A percentile compares a stretch with the other conserved stretches of the same genome.
Conservation (phyloP, 345 rosid genomes). For the Corymbia maculata region DNA sequence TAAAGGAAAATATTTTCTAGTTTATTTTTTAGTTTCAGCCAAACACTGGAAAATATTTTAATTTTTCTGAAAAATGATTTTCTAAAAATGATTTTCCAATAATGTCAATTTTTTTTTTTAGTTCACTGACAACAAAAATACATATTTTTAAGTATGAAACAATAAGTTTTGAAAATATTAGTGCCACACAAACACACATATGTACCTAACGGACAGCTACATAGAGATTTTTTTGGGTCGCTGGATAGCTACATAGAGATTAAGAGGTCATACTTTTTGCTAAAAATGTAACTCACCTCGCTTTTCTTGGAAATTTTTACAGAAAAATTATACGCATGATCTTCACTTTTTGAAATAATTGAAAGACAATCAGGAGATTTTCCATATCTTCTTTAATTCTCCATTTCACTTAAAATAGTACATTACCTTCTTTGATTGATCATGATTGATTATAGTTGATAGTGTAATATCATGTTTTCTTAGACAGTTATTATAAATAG, state of each 20-base stretch:
- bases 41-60: accelerated
- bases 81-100: too few relatives aligned
- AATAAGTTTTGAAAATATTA: background rate
- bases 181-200: background rate
- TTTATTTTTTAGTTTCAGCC: background rate
- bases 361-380: background rate
- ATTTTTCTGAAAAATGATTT: too few relatives aligned
- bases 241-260: too few relatives aligned
- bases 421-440: background rate
- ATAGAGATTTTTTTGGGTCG: background rate
- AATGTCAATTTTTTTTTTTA: background rate
- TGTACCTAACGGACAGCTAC: background rate
- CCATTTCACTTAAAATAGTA: background rate
- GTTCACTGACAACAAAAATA: background rate
- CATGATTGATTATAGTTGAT: background rate
- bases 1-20: too few relatives aligned
- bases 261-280: too few relatives aligned
- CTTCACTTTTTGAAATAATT: background rate
- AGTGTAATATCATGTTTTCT: background rate
- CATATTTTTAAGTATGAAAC: background rate
- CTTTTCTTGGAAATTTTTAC: background rate
- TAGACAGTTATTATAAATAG: background rate
- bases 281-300: background rate
- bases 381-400: background rate
- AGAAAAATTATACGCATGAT: background rate